These are phyloP conservation scores for Chlamydomonas sphaeroides DNA, from an alignment of 139 green algal genomes.

Conservation along the genomic window DNA sequence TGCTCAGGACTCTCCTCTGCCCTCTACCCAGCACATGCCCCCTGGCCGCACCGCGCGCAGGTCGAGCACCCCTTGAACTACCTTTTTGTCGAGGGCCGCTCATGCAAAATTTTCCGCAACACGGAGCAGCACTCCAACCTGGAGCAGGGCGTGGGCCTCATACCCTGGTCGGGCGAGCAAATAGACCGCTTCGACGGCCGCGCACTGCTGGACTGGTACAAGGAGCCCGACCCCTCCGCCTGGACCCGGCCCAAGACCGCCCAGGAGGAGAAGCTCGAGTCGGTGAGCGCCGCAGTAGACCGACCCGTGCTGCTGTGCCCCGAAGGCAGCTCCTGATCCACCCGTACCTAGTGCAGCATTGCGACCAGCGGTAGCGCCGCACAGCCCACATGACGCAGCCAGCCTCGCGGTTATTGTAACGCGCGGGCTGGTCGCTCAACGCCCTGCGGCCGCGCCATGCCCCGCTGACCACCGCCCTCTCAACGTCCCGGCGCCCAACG, in stretches of 20 bases:
- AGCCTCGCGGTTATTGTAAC: too few relatives aligned
- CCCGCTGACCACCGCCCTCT: too few relatives aligned
- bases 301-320: too few relatives aligned
- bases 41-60: constrained; percentile 35
- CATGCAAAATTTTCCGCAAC: constrained; percentile 58
- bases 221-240: constrained; percentile 53
- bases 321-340: too few relatives aligned
- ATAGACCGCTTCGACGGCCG: constrained; percentile 84
- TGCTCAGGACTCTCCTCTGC: too few relatives aligned
- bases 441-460: too few relatives aligned
- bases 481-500: too few relatives aligned
- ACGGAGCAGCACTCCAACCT: constrained; percentile 61
- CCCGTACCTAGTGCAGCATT: too few relatives aligned
- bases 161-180: constrained; percentile 73
- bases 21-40: too few relatives aligned
- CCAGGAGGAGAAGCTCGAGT: constrained; percentile 70
- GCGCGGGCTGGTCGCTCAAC: too few relatives aligned
- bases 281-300: constrained; percentile 61
- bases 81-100: constrained; percentile 70
- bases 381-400: too few relatives aligned
- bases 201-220: constrained; percentile 80
- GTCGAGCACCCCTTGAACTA: constrained; percentile 70
- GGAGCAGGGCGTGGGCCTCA: constrained; percentile 67
- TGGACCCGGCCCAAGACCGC: constrained; percentile 45
- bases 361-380: too few relatives aligned